These are phyloP conservation scores for Gossypium trilobum DNA, from an alignment of 441 rosid genomes.

Conservation along the genomic window DNA sequence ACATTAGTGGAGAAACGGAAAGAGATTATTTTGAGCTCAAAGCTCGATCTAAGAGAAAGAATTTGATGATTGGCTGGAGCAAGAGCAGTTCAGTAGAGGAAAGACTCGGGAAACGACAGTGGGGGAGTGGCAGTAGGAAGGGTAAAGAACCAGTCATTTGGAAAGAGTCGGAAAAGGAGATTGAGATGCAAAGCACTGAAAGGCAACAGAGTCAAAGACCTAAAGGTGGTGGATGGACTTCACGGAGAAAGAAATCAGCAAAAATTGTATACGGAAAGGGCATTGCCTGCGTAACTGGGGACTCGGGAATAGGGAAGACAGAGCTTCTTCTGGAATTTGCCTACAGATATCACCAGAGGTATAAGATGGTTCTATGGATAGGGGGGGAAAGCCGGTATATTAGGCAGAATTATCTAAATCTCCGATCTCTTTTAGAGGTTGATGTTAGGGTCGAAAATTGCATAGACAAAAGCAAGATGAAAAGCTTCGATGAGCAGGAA, in stretches of 20 bases:
- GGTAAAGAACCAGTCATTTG: constrained; percentile 82
- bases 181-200: constrained; percentile 64
- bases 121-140: constrained; percentile 38
- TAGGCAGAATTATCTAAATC: constrained; percentile 76
- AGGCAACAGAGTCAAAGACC: constrained; percentile 26
- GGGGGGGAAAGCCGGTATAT: constrained; percentile 84
- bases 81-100: constrained; percentile 42
- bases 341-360: constrained; percentile 69
- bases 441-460: constrained; percentile 62
- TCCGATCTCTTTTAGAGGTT: constrained; percentile 64
- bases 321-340: constrained; percentile 92
- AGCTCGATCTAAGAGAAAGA: constrained; percentile 71
- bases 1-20: constrained; percentile 61
- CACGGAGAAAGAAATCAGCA: constrained; percentile 53
- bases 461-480: constrained; percentile 49
- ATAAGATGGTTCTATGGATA: constrained; percentile 89
- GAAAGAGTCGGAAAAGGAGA: constrained; percentile 94
- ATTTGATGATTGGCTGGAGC: constrained; percentile 55
- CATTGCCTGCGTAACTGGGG: constrained; percentile 77
- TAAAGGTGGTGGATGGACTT: constrained; percentile 32
- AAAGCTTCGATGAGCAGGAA: constrained; percentile 85
- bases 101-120: constrained; percentile 25
- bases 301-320: constrained; percentile 83
- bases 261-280: constrained; percentile 76
- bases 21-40: constrained; percentile 75